Conservation (phyloP, 2,329 filamentous ascomycete genomes). For the Fusarium sp. region DNA sequence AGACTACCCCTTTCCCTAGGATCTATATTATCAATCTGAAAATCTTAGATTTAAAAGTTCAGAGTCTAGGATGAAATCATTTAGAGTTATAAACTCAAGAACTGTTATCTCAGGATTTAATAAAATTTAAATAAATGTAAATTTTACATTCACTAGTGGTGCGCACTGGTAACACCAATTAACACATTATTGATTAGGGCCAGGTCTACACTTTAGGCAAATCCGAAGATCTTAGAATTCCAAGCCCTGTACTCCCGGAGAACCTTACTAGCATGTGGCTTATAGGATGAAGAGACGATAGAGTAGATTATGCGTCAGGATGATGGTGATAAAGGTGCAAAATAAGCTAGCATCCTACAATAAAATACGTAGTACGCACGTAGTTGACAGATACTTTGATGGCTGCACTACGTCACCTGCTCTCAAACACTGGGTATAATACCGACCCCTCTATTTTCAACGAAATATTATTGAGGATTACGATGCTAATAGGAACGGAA, state of each 20-base stretch:
- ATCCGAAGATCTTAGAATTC: constrained; percentile 60
- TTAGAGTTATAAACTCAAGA: background rate
- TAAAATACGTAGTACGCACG: background rate
- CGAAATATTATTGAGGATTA: background rate
- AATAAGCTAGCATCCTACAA: background rate
- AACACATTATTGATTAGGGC: background rate
- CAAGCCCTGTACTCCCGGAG: background rate
- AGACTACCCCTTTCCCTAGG: background rate
- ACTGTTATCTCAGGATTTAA: background rate
- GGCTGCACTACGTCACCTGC: background rate
- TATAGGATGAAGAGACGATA: background rate
- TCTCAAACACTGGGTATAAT: background rate
- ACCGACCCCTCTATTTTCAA: background rate
- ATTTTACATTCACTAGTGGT: too few species aligned
- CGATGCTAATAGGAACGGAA: background rate
- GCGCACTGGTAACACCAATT: too few species aligned
- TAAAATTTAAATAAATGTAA: background rate
- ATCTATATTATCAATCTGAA: background rate
- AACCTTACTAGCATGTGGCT: background rate
- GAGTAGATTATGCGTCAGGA: background rate
- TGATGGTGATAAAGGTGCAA: background rate
- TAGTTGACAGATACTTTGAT: background rate
- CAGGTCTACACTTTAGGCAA: constrained; percentile 66
- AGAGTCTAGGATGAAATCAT: background rate
- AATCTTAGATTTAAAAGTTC: background rate